Percentiles rank a stretch among this genome's conserved stretches.
These are phyloP conservation scores for Calocera cornea DNA, from an alignment of 768 basidiomycete genomes.

Conservation along the genomic window DNA sequence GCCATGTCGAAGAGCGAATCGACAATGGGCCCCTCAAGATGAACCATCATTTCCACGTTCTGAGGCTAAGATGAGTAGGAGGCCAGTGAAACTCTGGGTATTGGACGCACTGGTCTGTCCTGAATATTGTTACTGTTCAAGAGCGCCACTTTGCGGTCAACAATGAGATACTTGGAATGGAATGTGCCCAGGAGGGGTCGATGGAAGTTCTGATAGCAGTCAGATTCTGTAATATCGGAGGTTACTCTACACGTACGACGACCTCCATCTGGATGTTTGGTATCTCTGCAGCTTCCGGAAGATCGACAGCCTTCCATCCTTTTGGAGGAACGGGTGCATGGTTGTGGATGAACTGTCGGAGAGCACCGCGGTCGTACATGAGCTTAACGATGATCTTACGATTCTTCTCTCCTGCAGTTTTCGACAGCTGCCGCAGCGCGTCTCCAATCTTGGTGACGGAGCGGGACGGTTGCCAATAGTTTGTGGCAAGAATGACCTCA, in stretches of 20 bases:
- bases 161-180: slow-evolving; percentile 56
- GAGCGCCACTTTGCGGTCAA: slow-evolving; percentile 52
- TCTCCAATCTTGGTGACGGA: slow-evolving; percentile 38
- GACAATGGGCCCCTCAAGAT: slow-evolving; percentile 58
- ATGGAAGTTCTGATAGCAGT: slow-evolving; percentile 21
- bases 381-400: slow-evolving; percentile 45
- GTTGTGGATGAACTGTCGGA: slow-evolving; percentile 38
- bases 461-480: slow-evolving; percentile 43
- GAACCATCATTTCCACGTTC: slow-evolving; percentile 49
- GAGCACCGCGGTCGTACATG: slow-evolving; percentile 54
- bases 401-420: slow-evolving; percentile 31
- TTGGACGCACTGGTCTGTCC: slow-evolving; percentile 30
- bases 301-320: slow-evolving; percentile 37
- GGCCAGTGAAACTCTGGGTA: background rate
- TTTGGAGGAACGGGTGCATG: slow-evolving; percentile 36
- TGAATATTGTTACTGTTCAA: slow-evolving; percentile 60
- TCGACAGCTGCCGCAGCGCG: slow-evolving; percentile 41
- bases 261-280: slow-evolving; percentile 49
- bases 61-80: slow-evolving; percentile 26
- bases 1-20: slow-evolving; percentile 57
- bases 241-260: slow-evolving; percentile 18
- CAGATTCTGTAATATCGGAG: background rate
- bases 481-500: slow-evolving; percentile 56
- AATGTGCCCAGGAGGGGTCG: slow-evolving; percentile 50
- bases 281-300: slow-evolving; percentile 43